Evolutionary conservation across 495 filamentous ascomycete genomes (phyloP).

Genomic region (Viridothelium virens): DNA sequence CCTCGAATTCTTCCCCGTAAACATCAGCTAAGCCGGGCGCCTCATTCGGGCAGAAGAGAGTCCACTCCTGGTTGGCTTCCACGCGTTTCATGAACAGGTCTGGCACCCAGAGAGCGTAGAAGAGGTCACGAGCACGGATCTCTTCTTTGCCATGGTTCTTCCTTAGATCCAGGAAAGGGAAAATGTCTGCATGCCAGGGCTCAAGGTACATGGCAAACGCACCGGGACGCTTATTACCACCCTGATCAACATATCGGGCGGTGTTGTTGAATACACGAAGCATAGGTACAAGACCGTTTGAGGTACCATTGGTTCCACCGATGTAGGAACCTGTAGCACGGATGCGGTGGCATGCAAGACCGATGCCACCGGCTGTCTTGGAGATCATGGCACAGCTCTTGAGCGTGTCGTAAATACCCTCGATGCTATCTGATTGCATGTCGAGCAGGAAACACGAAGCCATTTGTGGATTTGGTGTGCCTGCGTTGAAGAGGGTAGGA

Average conservation of each 20-base stretch:
- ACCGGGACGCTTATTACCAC: conserved; percentile 97
- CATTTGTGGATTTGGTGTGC: conserved; percentile 85
- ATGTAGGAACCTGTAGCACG: conserved; percentile 97
- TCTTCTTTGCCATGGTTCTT: conserved; percentile 99
- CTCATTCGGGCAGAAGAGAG: conserved; percentile 94
- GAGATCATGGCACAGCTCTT: conserved; percentile 99
- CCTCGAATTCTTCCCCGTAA: conserved; percentile 94
- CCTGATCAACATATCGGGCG: conserved; percentile 95
- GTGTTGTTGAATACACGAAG: conserved; percentile 98
- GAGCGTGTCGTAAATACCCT: conserved; percentile 96
- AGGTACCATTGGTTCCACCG: conserved; percentile 91
- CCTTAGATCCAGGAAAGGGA: conserved; percentile 91
- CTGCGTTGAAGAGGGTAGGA: conserved; percentile 95
- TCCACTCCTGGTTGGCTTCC: conserved; percentile 91
- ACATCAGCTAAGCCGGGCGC: conserved; percentile 90
- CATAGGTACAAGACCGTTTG: conserved; percentile 97
- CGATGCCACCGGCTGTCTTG: conserved; percentile 97
- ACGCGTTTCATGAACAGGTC: conserved; percentile 99
- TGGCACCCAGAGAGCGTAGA: conserved; percentile 96
- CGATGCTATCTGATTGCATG: conserved; percentile 98
- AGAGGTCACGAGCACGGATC: conserved; percentile 90
- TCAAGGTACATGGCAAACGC: conserved; percentile 99
- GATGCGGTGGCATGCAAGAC: conserved; percentile 90
- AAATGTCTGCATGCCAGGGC: conserved; percentile 97
- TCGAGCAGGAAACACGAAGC: conserved; percentile 97